A percentile compares a stretch with the other conserved stretches of the same genome.
These are phyloP conservation scores for Margaritispora aquatica DNA, from an alignment of 495 filamentous ascomycete species.

Conservation along the genomic window DNA sequence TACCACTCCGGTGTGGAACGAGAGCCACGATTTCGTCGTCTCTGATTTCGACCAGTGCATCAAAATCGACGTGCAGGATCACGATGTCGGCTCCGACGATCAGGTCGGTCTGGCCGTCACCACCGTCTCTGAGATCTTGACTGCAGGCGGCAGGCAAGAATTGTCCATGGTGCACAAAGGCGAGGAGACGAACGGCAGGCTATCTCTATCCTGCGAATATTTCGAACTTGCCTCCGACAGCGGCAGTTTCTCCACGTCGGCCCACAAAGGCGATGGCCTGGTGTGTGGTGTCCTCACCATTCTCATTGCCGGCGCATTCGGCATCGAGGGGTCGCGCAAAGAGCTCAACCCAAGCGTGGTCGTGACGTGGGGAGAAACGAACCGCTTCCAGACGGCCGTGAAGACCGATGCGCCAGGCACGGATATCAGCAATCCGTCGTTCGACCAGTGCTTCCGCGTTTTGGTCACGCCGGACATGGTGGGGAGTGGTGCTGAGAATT, in stretches of 20 bases:
- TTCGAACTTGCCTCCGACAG: conserved; percentile 28
- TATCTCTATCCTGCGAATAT: conserved; percentile 30
- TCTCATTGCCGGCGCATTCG: conserved; percentile 29
- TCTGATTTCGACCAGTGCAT: conserved; percentile 32
- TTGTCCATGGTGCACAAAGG: conserved; percentile 29
- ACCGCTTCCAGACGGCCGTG: conserved; percentile 29
- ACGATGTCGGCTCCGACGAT: conserved; percentile 32
- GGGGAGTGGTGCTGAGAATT: conserved; percentile 25
- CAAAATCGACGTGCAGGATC: conserved; percentile 31
- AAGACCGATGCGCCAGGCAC: conserved; percentile 32
- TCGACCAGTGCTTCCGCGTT: conserved; percentile 32
- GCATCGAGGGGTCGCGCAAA: conserved; percentile 28
- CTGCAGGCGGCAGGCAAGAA: conserved; percentile 29
- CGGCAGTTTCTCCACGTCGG: conserved; percentile 22
- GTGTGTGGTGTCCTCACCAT: conserved; percentile 31
- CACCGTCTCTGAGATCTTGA: conserved; percentile 31
- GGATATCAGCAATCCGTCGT: conserved; percentile 38
- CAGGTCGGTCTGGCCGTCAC: conserved; percentile 33
- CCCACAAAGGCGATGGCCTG: conserved; percentile 14
- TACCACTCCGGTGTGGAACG: conserved; percentile 33
- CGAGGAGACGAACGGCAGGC: conserved; percentile 23
- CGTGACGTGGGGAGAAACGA: conserved; percentile 30
- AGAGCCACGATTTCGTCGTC: conserved; percentile 36
- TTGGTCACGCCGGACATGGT: conserved; percentile 28
- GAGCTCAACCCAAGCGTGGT: conserved; percentile 35